These are phyloP conservation scores for Phytopythium oedochilum DNA, from an alignment of 352 stramenopile species.

Conservation along the genomic window DNA sequence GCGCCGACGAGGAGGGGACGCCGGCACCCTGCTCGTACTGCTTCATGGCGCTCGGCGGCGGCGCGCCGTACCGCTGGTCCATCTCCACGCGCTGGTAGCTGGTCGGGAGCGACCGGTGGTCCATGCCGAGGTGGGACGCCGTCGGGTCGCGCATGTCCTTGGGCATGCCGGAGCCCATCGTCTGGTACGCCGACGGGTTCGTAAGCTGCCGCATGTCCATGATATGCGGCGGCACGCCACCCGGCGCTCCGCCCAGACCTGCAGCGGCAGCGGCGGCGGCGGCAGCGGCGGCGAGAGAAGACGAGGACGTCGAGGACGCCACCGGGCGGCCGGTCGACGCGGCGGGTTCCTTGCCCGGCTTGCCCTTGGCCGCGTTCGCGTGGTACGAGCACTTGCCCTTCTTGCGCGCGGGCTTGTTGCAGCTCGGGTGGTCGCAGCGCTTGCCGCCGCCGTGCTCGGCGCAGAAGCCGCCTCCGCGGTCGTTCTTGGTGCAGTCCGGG, in stretches of 20 bases:
- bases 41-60: conserved; percentile 20
- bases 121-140: conserved; percentile 20
- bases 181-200: conserved; percentile 39
- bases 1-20: conserved; percentile 19
- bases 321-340: conserved; percentile 6
- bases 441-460: conserved; percentile 83
- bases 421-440: conserved; percentile 67
- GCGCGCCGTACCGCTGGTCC: conserved; percentile 55
- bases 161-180: conserved; percentile 13
- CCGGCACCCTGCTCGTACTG: conserved; percentile 32
- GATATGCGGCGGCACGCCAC: conserved; percentile 46
- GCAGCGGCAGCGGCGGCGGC: conserved; percentile 1
- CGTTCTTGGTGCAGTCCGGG: conserved; percentile 86
- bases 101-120: conserved; percentile 43
- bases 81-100: conserved; percentile 56
- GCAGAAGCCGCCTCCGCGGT: conserved; percentile 82
- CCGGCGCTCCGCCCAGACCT: background rate
- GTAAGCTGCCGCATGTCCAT: conserved; percentile 86
- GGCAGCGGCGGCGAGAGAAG: background rate
- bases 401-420: conserved; percentile 80
- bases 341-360: conserved; percentile 47
- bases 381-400: conserved; percentile 88
- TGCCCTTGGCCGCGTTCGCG: conserved; percentile 69
- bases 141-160: conserved; percentile 39
- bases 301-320: background rate